A percentile compares a stretch with the other conserved stretches of the same genome.
Conservation (phyloP, 2,329 filamentous ascomycete genomes). For the Didymella lethalis region DNA sequence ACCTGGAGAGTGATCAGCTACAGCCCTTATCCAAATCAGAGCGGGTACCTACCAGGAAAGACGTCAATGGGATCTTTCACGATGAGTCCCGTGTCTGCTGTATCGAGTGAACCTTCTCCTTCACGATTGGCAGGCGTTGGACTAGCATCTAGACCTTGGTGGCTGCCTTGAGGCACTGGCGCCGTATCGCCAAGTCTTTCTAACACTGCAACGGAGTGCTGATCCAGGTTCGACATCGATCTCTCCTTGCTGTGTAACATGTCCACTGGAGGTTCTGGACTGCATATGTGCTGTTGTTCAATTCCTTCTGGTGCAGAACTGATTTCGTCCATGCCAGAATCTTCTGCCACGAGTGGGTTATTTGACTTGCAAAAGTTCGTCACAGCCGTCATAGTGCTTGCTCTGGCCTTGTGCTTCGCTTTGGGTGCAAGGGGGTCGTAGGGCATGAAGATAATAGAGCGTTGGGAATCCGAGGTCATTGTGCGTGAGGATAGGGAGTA, state of each 20-base stretch:
- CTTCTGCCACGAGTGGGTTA: background rate
- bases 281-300: background rate
- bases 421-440: conserved; percentile 2
- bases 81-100: background rate
- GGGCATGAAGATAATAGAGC: background rate
- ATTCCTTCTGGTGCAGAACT: background rate
- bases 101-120: background rate
- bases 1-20: background rate
- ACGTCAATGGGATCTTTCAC: background rate
- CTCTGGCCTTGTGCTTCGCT: background rate
- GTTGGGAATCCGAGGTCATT: background rate
- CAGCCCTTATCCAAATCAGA: background rate
- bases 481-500: too few relatives aligned
- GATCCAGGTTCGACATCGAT: background rate
- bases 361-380: background rate
- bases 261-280: background rate
- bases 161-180: background rate
- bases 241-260: background rate
- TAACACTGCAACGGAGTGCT: conserved; percentile 1
- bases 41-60: background rate
- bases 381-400: background rate
- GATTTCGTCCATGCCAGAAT: background rate
- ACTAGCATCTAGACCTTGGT: background rate
- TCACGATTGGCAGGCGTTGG: background rate
- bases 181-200: background rate